Conservation (phyloP, 2,329 filamentous ascomycete genomes). For the Alternaria ethzedia region DNA sequence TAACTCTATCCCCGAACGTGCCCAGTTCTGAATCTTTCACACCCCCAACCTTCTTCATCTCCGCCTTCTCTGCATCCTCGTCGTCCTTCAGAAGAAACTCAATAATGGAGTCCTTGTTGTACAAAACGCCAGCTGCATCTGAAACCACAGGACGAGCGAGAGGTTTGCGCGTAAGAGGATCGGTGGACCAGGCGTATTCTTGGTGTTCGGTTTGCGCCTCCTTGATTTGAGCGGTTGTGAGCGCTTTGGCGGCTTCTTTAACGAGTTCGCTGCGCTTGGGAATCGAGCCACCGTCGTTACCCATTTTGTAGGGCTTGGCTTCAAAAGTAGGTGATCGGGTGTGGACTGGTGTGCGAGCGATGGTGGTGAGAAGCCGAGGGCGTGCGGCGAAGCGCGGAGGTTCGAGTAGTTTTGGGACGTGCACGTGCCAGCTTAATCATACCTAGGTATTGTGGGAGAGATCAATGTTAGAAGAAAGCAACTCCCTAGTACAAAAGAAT, state of each 20-base stretch:
- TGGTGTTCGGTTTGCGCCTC: conserved; percentile 85
- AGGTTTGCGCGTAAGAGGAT: conserved; percentile 80
- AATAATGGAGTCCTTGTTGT: conserved; percentile 93
- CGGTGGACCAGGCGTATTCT: conserved; percentile 84
- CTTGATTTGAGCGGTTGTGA: conserved; percentile 85
- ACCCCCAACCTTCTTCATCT: conserved; percentile 54
- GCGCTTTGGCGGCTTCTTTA: conserved; percentile 84
- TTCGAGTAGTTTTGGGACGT: conserved; percentile 22
- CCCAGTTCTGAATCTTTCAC: conserved; percentile 52
- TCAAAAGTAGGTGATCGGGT: not conserved
- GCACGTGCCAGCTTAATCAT: conserved; percentile 10
- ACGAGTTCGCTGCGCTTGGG: conserved; percentile 95
- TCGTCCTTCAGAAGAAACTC: conserved; percentile 67
- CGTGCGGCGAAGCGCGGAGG: conserved; percentile 31
- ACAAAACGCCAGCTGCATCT: conserved; percentile 82
- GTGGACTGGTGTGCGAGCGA: not conserved
- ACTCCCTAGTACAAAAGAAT: no score
- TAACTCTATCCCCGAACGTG: conserved; percentile 68
- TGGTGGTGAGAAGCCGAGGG: conserved; percentile 1
- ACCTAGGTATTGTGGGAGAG: not conserved
- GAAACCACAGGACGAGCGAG: conserved; percentile 80
- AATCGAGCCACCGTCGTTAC: conserved; percentile 96
- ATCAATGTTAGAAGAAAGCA: no score
- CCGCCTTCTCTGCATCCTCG: conserved; percentile 64
- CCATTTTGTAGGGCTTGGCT: conserved; percentile 64